These are phyloP conservation scores for Albugo candida DNA, from an alignment of 352 stramenopile genomes.

Conservation along the genomic window DNA sequence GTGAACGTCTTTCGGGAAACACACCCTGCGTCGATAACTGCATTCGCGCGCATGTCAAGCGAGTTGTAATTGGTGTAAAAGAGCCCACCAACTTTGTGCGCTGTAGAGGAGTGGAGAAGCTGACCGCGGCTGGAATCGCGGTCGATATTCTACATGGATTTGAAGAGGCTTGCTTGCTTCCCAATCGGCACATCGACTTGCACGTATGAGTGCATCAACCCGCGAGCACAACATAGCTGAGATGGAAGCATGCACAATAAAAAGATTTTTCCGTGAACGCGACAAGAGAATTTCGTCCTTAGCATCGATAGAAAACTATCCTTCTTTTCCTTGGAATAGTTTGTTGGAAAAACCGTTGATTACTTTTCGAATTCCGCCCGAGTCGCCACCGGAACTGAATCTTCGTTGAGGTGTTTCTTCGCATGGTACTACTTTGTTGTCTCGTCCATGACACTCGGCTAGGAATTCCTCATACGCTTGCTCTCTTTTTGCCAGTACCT, in stretches of 20 bases:
- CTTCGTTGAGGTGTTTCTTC: too few species aligned
- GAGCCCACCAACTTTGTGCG: slow-evolving; percentile 77
- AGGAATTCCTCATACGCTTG: slow-evolving; percentile 5
- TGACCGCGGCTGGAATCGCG: slow-evolving; percentile 39
- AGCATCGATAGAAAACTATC: too few species aligned
- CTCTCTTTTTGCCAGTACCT: slow-evolving; percentile 2
- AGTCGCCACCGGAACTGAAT: too few species aligned
- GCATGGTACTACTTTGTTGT: too few species aligned
- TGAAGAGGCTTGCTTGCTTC: slow-evolving; percentile 48
- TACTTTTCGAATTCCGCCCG: too few species aligned
- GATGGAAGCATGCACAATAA: too few species aligned
- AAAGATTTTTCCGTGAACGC: too few species aligned
- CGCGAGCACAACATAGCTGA: too few species aligned
- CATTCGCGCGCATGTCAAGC: slow-evolving; percentile 32
- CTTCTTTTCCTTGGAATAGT: too few species aligned
- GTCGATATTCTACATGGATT: slow-evolving; percentile 53
- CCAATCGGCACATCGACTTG: slow-evolving; percentile 52
- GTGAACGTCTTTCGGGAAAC: slow-evolving; percentile 66
- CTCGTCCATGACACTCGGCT: not conserved
- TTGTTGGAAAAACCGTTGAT: too few species aligned
- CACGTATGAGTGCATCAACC: slow-evolving; percentile 17
- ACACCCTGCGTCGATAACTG: slow-evolving; percentile 64
- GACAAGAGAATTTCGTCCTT: too few species aligned
- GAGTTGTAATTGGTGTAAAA: slow-evolving; percentile 69
- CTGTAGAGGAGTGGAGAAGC: slow-evolving; percentile 56